A percentile compares a stretch with the other conserved stretches of the same genome.
Conservation (phyloP, 148 eudicot genomes). For the Nyssa sinensis region DNA sequence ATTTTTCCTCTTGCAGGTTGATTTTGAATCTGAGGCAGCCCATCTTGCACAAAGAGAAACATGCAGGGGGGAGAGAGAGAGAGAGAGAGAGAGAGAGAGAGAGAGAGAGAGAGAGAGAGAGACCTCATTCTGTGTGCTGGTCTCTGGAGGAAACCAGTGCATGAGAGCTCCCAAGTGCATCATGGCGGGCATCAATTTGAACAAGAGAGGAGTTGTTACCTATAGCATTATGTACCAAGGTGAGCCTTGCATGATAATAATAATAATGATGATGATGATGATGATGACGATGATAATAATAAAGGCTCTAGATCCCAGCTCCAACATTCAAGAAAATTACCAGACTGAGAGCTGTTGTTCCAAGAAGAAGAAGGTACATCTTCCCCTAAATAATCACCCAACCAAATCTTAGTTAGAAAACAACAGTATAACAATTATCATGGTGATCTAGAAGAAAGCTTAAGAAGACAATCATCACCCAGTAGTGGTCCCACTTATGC, state of each 20-base stretch:
- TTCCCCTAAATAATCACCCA: constrained; percentile 86
- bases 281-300: constrained; percentile 48
- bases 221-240: constrained; percentile 28
- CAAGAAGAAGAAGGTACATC: constrained; percentile 94
- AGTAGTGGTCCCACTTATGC: no score
- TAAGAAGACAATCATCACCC: constrained; percentile 88
- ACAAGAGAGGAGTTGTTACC: constrained; percentile 92
- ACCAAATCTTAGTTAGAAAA: constrained; percentile 40
- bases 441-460: constrained; percentile 85
- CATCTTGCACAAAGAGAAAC: background rate
- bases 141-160: constrained; percentile 95
- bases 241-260: background rate
- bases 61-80: background rate
- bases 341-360: constrained; percentile 96
- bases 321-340: constrained; percentile 36
- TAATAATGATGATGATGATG: constrained; percentile 20
- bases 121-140: constrained; percentile 61
- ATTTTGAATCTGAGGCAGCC: no score
- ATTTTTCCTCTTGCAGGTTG: background rate
- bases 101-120: background rate
- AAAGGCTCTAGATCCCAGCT: constrained; percentile 20
- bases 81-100: background rate
- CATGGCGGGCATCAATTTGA: constrained; percentile 93
- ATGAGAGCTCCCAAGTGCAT: constrained; percentile 91
- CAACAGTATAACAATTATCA: constrained; percentile 14